Conservation (phyloP, 1,139 yeast genomes). For the Hyphopichia buzzinii region DNA sequence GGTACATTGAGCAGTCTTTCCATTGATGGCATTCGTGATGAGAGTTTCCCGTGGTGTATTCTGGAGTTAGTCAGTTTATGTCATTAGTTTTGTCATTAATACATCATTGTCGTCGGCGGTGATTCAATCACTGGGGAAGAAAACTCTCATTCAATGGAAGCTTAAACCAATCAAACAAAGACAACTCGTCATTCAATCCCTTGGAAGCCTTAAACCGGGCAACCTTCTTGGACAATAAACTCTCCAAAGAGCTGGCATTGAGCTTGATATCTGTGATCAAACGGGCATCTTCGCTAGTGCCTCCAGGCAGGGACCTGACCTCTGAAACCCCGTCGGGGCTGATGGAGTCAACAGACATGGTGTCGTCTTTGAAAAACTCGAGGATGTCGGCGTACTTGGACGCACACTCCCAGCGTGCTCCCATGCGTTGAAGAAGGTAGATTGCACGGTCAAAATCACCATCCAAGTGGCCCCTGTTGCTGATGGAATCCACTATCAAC, state of each 20-base stretch:
- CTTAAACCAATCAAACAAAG: conserved; percentile 17
- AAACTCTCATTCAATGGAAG: conserved; percentile 11
- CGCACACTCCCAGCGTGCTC: conserved; percentile 15
- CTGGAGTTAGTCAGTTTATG: no score
- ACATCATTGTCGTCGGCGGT: no score
- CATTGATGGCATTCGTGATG: no score
- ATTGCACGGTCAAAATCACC: conserved; percentile 13
- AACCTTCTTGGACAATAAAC: conserved; percentile 13
- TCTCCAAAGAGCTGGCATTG: conserved; percentile 15
- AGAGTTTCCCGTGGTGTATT: no score
- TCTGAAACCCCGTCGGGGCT: conserved; percentile 3
- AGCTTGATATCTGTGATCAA: conserved; percentile 14
- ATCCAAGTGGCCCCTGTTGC: conserved; percentile 11
- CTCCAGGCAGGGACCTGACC: neutral
- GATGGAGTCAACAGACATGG: conserved; percentile 9
- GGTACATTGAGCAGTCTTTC: no score
- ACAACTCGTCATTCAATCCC: conserved; percentile 11
- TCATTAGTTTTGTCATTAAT: no score
- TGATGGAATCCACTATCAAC: conserved; percentile 12
- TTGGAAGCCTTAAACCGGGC: conserved; percentile 12
- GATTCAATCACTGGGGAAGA: neutral
- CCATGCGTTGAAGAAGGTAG: conserved; percentile 10
- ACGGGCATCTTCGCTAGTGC: conserved; percentile 13
- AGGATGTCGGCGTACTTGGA: conserved; percentile 15
- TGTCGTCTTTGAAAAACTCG: conserved; percentile 10